phyloP scores from a whole-genome alignment of 805 yeast genomes.

The Hemisphaericaspora nanyangensis region DNA sequence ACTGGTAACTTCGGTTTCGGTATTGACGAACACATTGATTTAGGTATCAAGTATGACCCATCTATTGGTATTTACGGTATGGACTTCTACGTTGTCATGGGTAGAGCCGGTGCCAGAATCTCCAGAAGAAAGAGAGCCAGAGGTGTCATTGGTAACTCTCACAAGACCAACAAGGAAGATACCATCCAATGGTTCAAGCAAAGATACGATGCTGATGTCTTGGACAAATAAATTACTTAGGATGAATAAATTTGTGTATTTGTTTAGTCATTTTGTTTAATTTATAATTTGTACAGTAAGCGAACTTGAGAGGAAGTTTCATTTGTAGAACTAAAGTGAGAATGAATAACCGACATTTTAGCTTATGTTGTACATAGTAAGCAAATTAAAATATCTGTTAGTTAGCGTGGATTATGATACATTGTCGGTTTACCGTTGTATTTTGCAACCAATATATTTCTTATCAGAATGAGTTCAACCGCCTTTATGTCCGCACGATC shows the following conservation, averaged over 20 bases:
- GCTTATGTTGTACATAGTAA: no score
- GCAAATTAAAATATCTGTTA: no score
- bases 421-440: no score
- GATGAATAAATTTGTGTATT: constrained; percentile 2
- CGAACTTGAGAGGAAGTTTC: no score
- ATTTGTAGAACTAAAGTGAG: no score
- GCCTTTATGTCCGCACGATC: no score
- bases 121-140: constrained; percentile 97
- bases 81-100: constrained; percentile 99
- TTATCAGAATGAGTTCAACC: no score
- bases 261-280: background rate
- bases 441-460: no score
- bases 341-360: no score
- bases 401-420: no score
- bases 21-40: constrained; percentile 98
- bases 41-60: constrained; percentile 99
- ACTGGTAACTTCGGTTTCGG: constrained; percentile 99
- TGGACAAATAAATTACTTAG: constrained; percentile 57
- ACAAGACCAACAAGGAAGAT: constrained; percentile 90
- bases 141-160: constrained; percentile 85
- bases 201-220: constrained; percentile 98
- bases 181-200: constrained; percentile 98
- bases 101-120: constrained; percentile 99
- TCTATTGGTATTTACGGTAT: constrained; percentile 99
- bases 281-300: background rate